Evolutionary conservation across 805 yeast genomes (phyloP).

Genomic region (Deakozyma indianensis): DNA sequence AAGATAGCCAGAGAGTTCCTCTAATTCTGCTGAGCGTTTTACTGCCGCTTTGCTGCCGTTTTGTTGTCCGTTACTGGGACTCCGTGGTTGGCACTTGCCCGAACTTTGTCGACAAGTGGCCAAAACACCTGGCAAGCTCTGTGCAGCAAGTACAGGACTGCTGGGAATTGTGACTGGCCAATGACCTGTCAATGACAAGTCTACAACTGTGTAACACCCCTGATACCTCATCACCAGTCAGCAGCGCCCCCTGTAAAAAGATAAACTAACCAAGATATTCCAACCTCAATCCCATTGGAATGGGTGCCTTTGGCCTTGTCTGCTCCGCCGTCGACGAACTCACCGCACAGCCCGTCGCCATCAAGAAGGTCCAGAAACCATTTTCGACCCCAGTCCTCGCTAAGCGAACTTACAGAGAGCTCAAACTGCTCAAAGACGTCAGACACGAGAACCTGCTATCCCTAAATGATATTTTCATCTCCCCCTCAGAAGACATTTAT

Average conservation of each 20-base stretch:
- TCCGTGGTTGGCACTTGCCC: no score
- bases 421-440: constrained; percentile 81
- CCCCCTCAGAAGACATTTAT: constrained; percentile 88
- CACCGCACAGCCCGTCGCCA: constrained; percentile 88
- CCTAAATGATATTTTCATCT: constrained; percentile 81
- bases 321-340: constrained; percentile 91
- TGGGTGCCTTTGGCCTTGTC: constrained; percentile 98
- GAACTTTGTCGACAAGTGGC: no score
- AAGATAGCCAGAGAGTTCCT: no score
- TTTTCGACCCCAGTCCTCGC: constrained; percentile 90
- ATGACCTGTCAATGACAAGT: no score
- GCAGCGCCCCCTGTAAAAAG: no score
- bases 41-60: no score
- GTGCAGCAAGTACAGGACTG: no score
- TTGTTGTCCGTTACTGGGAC: no score
- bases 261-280: constrained; percentile 46
- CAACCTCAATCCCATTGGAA: constrained; percentile 93
- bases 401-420: constrained; percentile 90
- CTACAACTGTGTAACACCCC: no score
- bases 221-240: constrained; percentile 18
- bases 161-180: no score
- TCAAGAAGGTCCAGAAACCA: constrained; percentile 95
- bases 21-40: no score
- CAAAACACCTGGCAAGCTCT: no score
- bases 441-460: constrained; percentile 91